Conservation (phyloP, 176 grass and related monocot genomes). For the Aegilops longissima region DNA sequence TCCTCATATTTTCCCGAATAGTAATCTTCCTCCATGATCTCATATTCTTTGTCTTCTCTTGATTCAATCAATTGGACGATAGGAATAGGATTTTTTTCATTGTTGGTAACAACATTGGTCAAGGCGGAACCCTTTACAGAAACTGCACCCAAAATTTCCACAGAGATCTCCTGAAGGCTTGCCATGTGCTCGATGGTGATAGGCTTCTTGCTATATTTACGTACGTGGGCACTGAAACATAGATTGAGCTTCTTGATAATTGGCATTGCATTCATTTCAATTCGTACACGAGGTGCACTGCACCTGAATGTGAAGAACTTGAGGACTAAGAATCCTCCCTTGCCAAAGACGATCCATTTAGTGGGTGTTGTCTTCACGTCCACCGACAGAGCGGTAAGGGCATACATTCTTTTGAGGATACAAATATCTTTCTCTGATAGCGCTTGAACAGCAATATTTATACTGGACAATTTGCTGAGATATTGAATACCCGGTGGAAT, state of each 20-base stretch:
- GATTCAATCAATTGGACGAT: background rate
- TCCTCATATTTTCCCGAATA: too few relatives aligned
- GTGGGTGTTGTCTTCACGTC: background rate
- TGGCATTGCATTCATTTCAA: background rate
- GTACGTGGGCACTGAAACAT: background rate
- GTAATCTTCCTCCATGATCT: background rate
- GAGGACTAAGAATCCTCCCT: background rate
- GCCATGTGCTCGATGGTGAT: background rate
- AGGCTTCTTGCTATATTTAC: background rate
- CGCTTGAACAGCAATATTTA: background rate
- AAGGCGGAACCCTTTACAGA: background rate
- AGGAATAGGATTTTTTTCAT: background rate
- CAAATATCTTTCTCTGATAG: background rate
- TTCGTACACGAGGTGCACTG: background rate
- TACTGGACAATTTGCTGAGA: background rate
- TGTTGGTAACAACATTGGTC: background rate
- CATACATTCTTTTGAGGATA: background rate
- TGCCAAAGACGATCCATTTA: background rate
- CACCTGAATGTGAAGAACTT: background rate
- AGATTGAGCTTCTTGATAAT: background rate
- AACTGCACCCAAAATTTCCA: background rate
- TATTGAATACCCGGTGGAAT: background rate
- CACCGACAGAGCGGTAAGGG: background rate
- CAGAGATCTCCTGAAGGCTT: background rate
- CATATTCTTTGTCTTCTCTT: background rate